Conservation (phyloP, 495 filamentous ascomycete species). For the Neurospora sp. region DNA sequence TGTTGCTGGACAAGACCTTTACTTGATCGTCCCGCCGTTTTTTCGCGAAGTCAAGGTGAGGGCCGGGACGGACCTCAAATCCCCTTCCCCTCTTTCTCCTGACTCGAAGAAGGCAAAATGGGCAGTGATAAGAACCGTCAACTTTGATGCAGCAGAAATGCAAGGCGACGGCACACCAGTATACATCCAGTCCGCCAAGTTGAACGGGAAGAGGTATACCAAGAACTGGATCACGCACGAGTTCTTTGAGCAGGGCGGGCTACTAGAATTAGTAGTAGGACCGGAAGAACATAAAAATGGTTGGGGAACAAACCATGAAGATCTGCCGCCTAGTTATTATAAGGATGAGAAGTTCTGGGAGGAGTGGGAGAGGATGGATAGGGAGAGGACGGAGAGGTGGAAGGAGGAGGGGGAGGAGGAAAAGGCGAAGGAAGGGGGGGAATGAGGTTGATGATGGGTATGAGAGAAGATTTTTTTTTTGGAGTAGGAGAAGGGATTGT, state of each 20-base stretch:
- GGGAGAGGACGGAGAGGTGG: not conserved
- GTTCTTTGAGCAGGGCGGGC: constrained; percentile 57
- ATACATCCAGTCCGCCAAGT: constrained; percentile 56
- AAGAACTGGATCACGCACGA: constrained; percentile 65
- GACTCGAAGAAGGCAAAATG: constrained; percentile 27
- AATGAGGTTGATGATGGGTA: not conserved
- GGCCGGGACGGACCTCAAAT: constrained; percentile 25
- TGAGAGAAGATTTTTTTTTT: not conserved
- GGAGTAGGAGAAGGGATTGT: not conserved
- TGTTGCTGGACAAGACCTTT: constrained; percentile 64
- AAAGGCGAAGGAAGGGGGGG: not conserved
- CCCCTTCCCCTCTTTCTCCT: not conserved
- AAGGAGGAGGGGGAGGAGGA: not conserved
- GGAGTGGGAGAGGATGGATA: not conserved
- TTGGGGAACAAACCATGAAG: constrained; percentile 56
- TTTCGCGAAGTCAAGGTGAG: constrained; percentile 55
- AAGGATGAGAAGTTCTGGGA: not conserved
- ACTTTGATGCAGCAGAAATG: constrained; percentile 43
- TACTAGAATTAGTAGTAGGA: constrained; percentile 55
- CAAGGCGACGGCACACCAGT: constrained; percentile 19
- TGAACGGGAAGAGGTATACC: constrained; percentile 53
- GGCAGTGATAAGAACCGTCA: constrained; percentile 45
- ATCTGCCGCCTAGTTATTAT: constrained; percentile 52
- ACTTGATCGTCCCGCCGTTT: constrained; percentile 56
- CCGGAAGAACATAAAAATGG: constrained; percentile 43